A percentile compares a stretch with the other conserved stretches of the same genome.
These are phyloP conservation scores for Marasmius tenuissimus DNA, from an alignment of 1,284 basidiomycete genomes.

Conservation along the genomic window DNA sequence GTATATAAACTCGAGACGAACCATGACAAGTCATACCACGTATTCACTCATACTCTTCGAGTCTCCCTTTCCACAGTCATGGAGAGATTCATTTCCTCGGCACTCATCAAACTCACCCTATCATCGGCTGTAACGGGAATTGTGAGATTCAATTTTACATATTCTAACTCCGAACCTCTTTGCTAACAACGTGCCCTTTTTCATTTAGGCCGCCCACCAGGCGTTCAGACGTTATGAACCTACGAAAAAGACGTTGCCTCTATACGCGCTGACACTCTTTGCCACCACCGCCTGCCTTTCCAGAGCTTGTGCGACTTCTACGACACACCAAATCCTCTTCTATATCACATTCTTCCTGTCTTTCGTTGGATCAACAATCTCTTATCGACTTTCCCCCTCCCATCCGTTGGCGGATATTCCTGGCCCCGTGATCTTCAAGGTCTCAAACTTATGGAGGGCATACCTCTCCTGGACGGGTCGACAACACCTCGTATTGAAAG, in stretches of 20 bases:
- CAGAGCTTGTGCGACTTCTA: background rate
- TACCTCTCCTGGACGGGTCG: background rate
- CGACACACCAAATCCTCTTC: background rate
- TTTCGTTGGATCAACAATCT: background rate
- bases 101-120: no score
- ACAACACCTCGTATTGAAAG: background rate
- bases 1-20: no score
- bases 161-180: no score
- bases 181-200: background rate
- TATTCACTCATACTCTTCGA: no score
- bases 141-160: no score
- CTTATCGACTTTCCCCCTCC: background rate
- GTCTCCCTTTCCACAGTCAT: no score
- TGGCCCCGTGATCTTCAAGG: background rate
- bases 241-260: background rate
- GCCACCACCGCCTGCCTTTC: background rate
- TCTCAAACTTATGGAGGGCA: background rate
- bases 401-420: background rate
- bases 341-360: background rate
- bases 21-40: no score
- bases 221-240: background rate
- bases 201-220: background rate
- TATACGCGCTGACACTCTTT: background rate
- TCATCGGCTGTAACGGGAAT: no score
- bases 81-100: no score